phyloP scores from a whole-genome alignment of 495 filamentous ascomycete genomes.

The Aspergillus saccharolyticus region DNA sequence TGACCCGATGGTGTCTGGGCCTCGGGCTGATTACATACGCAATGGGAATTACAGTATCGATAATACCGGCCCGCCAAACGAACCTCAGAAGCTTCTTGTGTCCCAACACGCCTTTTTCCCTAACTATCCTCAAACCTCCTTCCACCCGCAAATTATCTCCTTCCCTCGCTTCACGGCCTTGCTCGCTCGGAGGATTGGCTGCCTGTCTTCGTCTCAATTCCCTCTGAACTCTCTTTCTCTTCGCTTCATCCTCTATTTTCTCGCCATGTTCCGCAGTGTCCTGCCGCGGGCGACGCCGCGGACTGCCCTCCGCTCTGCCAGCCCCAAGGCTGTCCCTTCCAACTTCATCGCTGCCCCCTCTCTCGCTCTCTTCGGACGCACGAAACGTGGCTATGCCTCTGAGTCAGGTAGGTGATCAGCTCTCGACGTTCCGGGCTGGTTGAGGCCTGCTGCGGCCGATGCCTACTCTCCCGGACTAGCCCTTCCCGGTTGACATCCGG shows the following conservation, averaged over 20 bases:
- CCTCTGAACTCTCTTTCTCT: conserved; percentile 23
- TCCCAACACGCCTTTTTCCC: conserved; percentile 27
- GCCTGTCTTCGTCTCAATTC: conserved; percentile 16
- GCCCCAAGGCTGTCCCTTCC: conserved; percentile 45
- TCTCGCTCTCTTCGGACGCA: conserved; percentile 50
- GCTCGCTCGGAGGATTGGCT: conserved; percentile 28
- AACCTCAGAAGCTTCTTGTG: conserved; percentile 21
- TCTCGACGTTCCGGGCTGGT: background rate
- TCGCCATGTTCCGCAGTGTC: conserved; percentile 68
- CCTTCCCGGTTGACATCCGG: conserved; percentile 1
- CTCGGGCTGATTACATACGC: conserved; percentile 21
- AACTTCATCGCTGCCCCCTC: conserved; percentile 52
- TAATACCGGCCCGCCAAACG: conserved; percentile 22
- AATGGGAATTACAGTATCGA: conserved; percentile 16
- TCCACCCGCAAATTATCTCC: conserved; percentile 17
- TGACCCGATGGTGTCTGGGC: conserved; percentile 12
- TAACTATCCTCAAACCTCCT: conserved; percentile 14
- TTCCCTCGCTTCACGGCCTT: conserved; percentile 25
- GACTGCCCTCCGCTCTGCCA: conserved; percentile 52
- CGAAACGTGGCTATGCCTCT: conserved; percentile 70
- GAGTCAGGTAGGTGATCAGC: conserved; percentile 61
- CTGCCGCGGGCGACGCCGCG: conserved; percentile 62
- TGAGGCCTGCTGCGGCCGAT: background rate
- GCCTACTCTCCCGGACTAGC: conserved; percentile 15
- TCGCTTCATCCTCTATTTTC: conserved; percentile 5